phyloP scores from a whole-genome alignment of 2,329 filamentous ascomycete genomes.

The Beauveria pseudobassiana region DNA sequence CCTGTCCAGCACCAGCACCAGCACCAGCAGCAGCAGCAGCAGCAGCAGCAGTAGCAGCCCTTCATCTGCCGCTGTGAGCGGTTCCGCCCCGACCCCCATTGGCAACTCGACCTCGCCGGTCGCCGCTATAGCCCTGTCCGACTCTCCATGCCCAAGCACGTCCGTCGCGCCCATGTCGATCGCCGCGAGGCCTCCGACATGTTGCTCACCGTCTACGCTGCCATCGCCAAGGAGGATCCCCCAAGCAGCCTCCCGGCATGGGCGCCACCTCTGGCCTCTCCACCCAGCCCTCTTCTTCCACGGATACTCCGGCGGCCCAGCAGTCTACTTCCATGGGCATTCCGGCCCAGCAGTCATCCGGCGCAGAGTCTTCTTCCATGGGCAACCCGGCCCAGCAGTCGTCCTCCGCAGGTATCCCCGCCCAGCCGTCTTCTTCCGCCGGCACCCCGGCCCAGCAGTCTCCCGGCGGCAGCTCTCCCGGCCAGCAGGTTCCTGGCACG shows the following conservation, averaged over 20 bases:
- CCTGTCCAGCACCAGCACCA: not conserved
- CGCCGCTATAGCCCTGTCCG: not conserved
- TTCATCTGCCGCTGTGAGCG: not conserved
- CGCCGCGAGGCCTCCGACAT: conserved; percentile 22
- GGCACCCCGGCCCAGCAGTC: not conserved
- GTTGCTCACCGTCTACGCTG: conserved; percentile 38
- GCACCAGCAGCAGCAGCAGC: too few species aligned
- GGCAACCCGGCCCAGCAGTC: not conserved
- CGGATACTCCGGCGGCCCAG: too few species aligned
- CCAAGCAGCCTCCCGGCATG: conserved; percentile 28
- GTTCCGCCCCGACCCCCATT: not conserved
- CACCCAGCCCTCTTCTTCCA: not conserved
- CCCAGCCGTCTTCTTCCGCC: not conserved
- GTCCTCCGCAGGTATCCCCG: not conserved
- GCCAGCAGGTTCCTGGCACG: not conserved
- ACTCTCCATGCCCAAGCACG: conserved; percentile 4
- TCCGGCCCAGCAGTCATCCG: not conserved
- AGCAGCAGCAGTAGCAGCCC: not conserved
- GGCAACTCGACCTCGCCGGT: not conserved
- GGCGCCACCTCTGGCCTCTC: conserved; percentile 2
- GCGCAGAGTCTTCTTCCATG: too few species aligned
- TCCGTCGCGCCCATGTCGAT: conserved; percentile 10
- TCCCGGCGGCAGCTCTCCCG: not conserved
- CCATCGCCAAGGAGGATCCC: conserved; percentile 23
- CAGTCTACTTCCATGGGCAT: too few species aligned